Percentiles rank a stretch among this genome's conserved stretches.
Evolutionary conservation across 129 eudicot species (phyloP).

Genomic region (Rutidosis leptorrhynchoides): DNA sequence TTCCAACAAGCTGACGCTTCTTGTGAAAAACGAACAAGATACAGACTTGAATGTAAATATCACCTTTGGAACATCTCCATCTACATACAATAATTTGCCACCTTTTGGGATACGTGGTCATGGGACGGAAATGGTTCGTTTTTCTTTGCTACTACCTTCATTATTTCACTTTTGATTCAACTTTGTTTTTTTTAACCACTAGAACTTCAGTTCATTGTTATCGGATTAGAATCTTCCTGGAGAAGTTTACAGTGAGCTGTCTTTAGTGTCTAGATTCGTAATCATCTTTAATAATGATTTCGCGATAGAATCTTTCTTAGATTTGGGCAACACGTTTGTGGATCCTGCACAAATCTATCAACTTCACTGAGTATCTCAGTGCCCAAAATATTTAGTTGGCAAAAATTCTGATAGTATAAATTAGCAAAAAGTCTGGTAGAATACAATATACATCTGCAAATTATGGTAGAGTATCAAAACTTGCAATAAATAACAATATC

Average conservation of each 20-base stretch:
- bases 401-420: no score
- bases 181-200: not conserved
- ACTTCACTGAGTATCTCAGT: not conserved
- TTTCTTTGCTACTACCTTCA: not conserved
- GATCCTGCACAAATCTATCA: not conserved
- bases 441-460: not conserved
- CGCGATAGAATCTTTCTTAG: not conserved
- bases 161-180: not conserved
- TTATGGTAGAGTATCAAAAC: no score
- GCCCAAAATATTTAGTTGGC: not conserved
- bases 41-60: constrained; percentile 22
- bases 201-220: not conserved
- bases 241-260: not conserved
- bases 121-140: constrained; percentile 20
- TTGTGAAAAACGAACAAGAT: constrained; percentile 27
- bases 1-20: constrained; percentile 25
- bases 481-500: not conserved
- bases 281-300: not conserved
- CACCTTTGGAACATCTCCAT: constrained; percentile 24
- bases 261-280: not conserved
- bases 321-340: not conserved
- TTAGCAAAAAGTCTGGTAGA: no score
- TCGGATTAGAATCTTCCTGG: not conserved
- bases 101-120: constrained; percentile 21
- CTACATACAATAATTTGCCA: not conserved